A percentile compares a stretch with the other conserved stretches of the same genome.
Evolutionary conservation across 768 basidiomycete species (phyloP).

Genomic region (Hirschioporus abietinus): DNA sequence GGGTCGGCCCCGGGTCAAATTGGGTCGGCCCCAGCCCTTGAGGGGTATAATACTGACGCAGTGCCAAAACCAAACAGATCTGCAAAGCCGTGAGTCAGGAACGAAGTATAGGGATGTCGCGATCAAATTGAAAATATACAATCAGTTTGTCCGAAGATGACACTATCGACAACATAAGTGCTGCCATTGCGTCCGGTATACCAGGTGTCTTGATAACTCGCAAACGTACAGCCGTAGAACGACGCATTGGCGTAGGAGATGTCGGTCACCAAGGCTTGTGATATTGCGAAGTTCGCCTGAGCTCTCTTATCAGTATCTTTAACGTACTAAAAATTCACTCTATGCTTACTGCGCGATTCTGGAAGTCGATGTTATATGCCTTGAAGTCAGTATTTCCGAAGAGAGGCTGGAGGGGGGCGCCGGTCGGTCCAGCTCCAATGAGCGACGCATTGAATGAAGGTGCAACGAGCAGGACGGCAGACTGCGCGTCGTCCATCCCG

Average conservation of each 20-base stretch:
- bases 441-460: slow-evolving; percentile 52
- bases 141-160: slow-evolving; percentile 59
- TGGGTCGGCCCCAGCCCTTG: too few species aligned
- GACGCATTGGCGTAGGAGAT: slow-evolving; percentile 64
- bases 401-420: slow-evolving; percentile 44
- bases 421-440: slow-evolving; percentile 55
- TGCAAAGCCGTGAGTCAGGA: slow-evolving; percentile 14
- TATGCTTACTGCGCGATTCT: slow-evolving; percentile 54
- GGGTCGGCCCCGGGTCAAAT: too few species aligned
- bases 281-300: slow-evolving; percentile 53
- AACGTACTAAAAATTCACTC: background rate
- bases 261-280: slow-evolving; percentile 57
- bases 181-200: slow-evolving; percentile 54
- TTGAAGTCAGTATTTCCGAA: slow-evolving; percentile 57
- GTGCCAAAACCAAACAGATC: slow-evolving; percentile 60
- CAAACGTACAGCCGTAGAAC: slow-evolving; percentile 58
- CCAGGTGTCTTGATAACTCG: slow-evolving; percentile 63
- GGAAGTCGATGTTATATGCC: slow-evolving; percentile 62
- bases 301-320: background rate
- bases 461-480: slow-evolving; percentile 51
- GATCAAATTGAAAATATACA: slow-evolving; percentile 32
- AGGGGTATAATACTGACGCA: too few species aligned
- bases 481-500: slow-evolving; percentile 50
- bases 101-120: background rate
- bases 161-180: slow-evolving; percentile 57